Evolutionary conservation across 805 yeast species (phyloP), one percentile per base, ranked within the genome.

Genomic region (Saturnispora galanensis): DNA sequence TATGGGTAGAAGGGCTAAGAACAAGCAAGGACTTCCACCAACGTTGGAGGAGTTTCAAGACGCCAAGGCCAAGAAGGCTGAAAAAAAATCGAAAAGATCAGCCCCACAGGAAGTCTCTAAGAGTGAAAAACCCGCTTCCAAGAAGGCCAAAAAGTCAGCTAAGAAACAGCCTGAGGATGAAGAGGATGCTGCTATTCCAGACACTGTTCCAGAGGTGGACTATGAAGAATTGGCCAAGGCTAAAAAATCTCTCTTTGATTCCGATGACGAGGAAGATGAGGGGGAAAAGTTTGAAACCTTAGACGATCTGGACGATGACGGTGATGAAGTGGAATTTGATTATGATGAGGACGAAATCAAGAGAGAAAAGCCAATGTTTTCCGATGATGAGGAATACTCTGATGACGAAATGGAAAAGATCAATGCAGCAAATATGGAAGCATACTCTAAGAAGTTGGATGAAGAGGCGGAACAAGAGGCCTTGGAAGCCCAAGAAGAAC

Each of bases 1-100:
- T 44, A 86, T 89, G 95, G 97, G 97, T 63, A 83, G 96, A 76
- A 81, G 85, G 70, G 85, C 86, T 47, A 87, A 83, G 66, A 83
- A 86, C 57, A 90, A 86, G 72, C 97, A 90, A 68, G 93, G 87
- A 38, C 84, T 76, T 47, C 97, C 97, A 54, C 96, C 96, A 31
- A 61, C 88, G 5, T 69, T 81, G 50, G 97, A 90, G 38, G 96
- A 90, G 57, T 81, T 89, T 62, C 77, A 77, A 52, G 65, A 64
- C 12, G 54, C 53, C 28, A 66, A 62, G 52, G 51, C 48, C 30
- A 71, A 73, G 50, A 76, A 67, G 56, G 70, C 66, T 44, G 61
- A 58, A 41, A 57, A 54, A 45, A 56, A 57, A 47, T 50, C 50
- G 52, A 60, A 66, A 53, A 55, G 67, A 42, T 60, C 53, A 15